Evolutionary conservation across 208 protist genomes (phyloP), one percentile per base, ranked within the genome.

Genomic region (Wallacemonas sp.): DNA sequence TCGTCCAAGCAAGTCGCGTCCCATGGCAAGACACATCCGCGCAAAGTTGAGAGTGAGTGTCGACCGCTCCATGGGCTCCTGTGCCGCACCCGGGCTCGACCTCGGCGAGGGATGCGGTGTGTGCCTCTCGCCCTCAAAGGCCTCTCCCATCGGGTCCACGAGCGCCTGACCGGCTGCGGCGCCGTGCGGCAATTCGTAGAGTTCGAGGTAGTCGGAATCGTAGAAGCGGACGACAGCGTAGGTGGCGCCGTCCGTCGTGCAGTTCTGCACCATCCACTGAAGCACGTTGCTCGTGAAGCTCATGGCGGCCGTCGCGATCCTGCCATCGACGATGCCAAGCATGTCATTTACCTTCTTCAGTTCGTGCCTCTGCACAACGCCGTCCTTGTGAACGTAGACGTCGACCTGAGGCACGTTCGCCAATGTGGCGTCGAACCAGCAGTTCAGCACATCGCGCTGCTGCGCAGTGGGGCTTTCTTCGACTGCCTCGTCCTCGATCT

Each of bases 341-440:
- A 92, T 68, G 39, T 95, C 87, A 15, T 85, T 71, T 22, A 83
- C 85, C 45, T 87, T 87, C 48, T 70, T 79, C 27, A 91, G 72
- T 26, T 90, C 77, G 68, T 80, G 90, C 24, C 73, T 68, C 73
- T 92, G 71, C 68, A 95, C 69, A 33, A 91, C 68, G 39, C 90
- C 90, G 41, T 76, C 81, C 59, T 79, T 74, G 71, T 95, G 87
- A 15, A 86, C 66, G 70, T 89, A 95, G 10, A 91, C 78, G 33
- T 85, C 90, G 6, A 95, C 75, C 32, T 92, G 71, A 3, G 85
- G 68, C 21, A 92, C 84, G 59, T 92, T 90, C 1, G 90, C 90
- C 37, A 93, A 68, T 39, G 81, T 92, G 8, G 87, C 86, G 41
- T 93, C 80, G 55, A 95, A 95, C 87, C 90, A 95, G 69, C 66